Conservation (phyloP, 164 flowering plant species). For the Akebia trifoliata region DNA sequence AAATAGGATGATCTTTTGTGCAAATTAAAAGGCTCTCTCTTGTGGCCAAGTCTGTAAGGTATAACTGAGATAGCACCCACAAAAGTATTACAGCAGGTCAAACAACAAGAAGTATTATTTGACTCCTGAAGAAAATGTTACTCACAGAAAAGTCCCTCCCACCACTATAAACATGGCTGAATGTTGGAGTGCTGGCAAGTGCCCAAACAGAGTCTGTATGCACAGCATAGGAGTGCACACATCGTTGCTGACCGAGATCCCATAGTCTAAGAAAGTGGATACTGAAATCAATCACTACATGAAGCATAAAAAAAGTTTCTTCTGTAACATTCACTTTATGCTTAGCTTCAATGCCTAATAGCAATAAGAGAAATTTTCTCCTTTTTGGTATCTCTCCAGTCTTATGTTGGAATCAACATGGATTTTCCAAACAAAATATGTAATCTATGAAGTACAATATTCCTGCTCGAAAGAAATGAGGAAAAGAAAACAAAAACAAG, state of each 20-base stretch:
- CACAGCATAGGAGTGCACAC: conserved; percentile 95
- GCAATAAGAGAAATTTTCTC: neutral
- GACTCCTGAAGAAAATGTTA: conserved; percentile 7
- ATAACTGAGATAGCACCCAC: conserved; percentile 49
- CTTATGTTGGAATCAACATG: neutral
- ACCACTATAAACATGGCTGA: conserved; percentile 97
- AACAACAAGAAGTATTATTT: conserved; percentile 6
- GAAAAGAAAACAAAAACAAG: neutral
- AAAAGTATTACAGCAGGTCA: neutral
- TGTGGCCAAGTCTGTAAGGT: conserved; percentile 89
- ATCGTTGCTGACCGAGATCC: conserved; percentile 99
- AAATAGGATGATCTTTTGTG: conserved; percentile 78
- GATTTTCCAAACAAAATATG: neutral
- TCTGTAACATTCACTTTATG: neutral
- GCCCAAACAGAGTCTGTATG: conserved; percentile 99
- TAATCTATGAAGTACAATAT: neutral
- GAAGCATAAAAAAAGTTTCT: neutral
- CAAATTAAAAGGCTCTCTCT: conserved; percentile 94
- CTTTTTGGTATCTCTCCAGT: neutral
- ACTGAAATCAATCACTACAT: neutral
- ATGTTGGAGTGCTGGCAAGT: conserved; percentile 88
- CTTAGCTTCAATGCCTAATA: neutral
- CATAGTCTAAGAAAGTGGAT: conserved; percentile 49
- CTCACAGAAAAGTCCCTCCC: conserved; percentile 93
- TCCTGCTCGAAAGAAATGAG: neutral